Percentiles rank a stretch among this genome's conserved stretches.
Evolutionary conservation across 306 rosid genomes (phyloP).

Genomic region (Inga leiocalycina): DNA sequence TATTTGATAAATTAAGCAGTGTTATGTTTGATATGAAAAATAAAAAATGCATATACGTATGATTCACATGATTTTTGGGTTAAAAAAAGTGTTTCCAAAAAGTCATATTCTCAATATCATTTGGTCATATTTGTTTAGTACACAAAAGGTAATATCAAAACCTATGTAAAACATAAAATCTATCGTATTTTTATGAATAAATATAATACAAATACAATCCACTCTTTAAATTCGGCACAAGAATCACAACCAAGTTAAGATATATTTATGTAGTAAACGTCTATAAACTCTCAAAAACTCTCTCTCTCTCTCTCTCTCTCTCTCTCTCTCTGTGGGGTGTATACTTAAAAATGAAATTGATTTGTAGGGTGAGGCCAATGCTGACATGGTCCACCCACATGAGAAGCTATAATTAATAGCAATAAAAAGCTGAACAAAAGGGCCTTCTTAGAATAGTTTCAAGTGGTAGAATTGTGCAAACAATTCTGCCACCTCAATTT

Average conservation of each 20-base stretch:
- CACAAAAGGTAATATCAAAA: not conserved
- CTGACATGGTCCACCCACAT: conserved; percentile 38
- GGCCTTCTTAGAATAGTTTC: not conserved
- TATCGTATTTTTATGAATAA: no score
- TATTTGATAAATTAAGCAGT: not conserved
- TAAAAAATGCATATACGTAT: not conserved
- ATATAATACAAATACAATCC: not conserved
- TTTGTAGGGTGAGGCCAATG: not conserved
- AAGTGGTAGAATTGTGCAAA: not conserved
- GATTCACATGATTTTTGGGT: not conserved
- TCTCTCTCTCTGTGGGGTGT: not conserved
- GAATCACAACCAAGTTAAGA: not conserved
- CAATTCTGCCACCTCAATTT: not conserved
- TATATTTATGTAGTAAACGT: not conserved
- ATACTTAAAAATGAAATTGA: not conserved
- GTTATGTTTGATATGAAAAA: not conserved
- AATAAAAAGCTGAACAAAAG: conserved; percentile 16
- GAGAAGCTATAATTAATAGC: conserved; percentile 25
- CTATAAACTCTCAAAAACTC: not conserved
- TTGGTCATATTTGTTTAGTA: not conserved
- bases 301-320: not conserved
- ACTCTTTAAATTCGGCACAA: not conserved
- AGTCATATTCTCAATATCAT: not conserved
- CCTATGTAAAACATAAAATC: no score
- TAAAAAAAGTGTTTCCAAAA: not conserved